Base-by-base conservation (phyloP, 371 early-diverging fungal species). In the Mortierella sp. region DNA sequence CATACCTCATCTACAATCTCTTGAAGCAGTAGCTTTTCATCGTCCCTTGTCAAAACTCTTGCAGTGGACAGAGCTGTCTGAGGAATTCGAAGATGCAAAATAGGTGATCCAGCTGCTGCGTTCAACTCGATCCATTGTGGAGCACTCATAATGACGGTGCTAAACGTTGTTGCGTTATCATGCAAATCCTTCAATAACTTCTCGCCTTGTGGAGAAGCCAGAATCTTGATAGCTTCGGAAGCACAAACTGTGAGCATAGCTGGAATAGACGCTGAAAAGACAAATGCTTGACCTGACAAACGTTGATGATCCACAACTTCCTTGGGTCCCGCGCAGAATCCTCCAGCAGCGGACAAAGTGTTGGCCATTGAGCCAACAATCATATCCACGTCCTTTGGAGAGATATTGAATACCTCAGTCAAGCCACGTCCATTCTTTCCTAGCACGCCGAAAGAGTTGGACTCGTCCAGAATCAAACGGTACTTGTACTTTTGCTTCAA, bases 221-320 rank as follows among this genome's bases (percentile, higher is more conserved):
- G 87, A 14, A 92, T 85, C 18, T 91, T 88, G 77, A 99, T 86
- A 5, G 95, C 96, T 77, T 97, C 96, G 12, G 94, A 85, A 11
- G 96, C 96, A 37, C 95, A 91, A 22, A 96, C 94, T 16, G 99
- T 92, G 12, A 99, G 87, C 88, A 97, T 95, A 28, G 97, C 97
- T 18, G 99, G 99, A 43, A 99, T 91, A 12, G 99, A 96, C 6
- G 99, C 99, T 30, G 99, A 99, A 87, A 97, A 99, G 70, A 96
- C 96, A 86, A 99, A 99, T 1, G 97, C 95, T 22, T 88, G 87
- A 10, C 98, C 97, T 14, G 96, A 95, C 10, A 99, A 90, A 55
- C 98, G 92, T 86, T 98, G 95, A 87, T 99, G 98, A 73, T 99
- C 98, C 32, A 97, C 89, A 54, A 97, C 92, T 66, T 96, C 95